phyloP scores from a whole-genome alignment of 164 flowering plant species.

The Euptelea pleiosperma region DNA sequence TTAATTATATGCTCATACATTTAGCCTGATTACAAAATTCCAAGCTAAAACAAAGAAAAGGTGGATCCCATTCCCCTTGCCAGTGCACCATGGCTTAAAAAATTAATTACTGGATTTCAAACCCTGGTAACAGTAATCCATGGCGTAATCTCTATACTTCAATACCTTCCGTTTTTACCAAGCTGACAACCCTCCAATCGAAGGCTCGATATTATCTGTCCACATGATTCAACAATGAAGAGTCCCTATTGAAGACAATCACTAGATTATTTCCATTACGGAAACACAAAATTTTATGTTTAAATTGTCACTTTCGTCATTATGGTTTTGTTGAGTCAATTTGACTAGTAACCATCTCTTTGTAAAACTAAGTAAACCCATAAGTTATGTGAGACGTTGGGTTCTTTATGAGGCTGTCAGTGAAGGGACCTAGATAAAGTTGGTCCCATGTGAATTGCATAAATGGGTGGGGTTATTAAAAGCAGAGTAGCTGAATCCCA shows the following conservation, averaged over 20 bases:
- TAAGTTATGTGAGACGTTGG: neutral
- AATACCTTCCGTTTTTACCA: no score
- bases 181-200: no score
- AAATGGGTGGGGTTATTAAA: constrained; percentile 15
- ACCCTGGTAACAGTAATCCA: no score
- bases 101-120: no score
- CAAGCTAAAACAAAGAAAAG: no score
- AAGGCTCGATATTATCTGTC: no score
- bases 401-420: constrained; percentile 1
- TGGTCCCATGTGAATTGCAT: constrained; percentile 14
- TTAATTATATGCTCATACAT: no score
- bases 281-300: neutral
- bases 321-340: neutral
- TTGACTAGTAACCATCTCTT: neutral
- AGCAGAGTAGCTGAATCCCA: constrained; percentile 19
- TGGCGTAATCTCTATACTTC: no score
- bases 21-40: no score
- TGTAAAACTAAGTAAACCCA: no score
- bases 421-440: constrained; percentile 1
- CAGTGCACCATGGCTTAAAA: no score
- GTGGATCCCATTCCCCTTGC: no score
- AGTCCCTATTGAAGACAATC: neutral
- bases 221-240: neutral
- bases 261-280: neutral
- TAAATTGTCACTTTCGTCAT: neutral